Evolutionary conservation across 1,284 basidiomycete species (phyloP).

Genomic region (Trametes versicolor): DNA sequence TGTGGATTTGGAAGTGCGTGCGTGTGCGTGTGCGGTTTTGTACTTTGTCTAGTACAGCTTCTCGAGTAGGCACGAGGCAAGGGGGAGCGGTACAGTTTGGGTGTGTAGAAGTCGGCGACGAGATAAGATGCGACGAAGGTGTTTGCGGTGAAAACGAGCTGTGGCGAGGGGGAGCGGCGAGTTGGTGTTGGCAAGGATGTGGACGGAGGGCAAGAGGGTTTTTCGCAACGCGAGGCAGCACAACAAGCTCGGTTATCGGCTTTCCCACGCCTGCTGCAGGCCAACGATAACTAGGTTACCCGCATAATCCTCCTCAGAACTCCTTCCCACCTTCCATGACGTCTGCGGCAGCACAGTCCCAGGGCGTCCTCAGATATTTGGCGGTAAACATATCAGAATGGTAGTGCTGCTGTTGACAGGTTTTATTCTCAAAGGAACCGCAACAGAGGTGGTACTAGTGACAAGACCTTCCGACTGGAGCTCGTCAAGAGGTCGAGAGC

Average conservation of each 20-base stretch:
- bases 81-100: constrained; percentile 6
- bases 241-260: constrained; percentile 18
- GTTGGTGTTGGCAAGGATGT: constrained; percentile 25
- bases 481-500: neutral
- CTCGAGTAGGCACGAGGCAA: constrained; percentile 4
- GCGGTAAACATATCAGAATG: too few species aligned
- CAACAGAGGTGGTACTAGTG: too few species aligned
- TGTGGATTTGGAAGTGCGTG: constrained; percentile 17
- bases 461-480: too few species aligned
- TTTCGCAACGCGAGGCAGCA: constrained; percentile 25
- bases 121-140: neutral
- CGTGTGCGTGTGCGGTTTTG: constrained; percentile 30
- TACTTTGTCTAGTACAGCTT: constrained; percentile 33
- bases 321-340: neutral
- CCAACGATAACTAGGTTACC: neutral
- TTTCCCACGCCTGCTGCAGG: constrained; percentile 19
- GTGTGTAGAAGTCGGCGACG: neutral
- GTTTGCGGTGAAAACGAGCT: neutral
- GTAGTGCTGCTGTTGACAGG: too few species aligned
- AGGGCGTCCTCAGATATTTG: too few species aligned
- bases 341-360: too few species aligned
- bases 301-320: neutral
- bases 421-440: too few species aligned
- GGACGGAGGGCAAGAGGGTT: constrained; percentile 26
- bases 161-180: neutral